Base-by-base conservation (phyloP, 768 basidiomycete genomes). In the Phlebiopsis flavidoalba region DNA sequence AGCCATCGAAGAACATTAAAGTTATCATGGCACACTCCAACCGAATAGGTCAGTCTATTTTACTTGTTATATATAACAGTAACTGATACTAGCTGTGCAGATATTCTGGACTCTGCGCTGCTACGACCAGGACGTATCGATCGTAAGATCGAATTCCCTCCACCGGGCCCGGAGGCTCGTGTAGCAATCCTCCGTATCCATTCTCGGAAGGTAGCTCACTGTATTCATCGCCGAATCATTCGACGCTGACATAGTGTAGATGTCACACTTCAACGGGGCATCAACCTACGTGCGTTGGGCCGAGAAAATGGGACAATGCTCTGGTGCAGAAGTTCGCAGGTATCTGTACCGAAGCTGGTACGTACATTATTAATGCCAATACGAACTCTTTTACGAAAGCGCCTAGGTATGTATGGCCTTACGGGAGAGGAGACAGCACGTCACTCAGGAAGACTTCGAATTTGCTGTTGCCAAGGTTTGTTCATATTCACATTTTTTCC, bases 221-320 rank as follows among this genome's bases (percentile, higher is more conserved):
- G 3, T 17, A 43, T 17, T 12, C 10, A 43, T 43, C 40, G 6
- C 26, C 3, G 26, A 6, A 31, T 6, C 26, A 31, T 19, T 53
- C n/a, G 22, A 24, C 53, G 19, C 43, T 59, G 58, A 48, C 26
- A 11, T 49, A 17, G 40, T 17, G 1, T 64, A 94, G 91, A 99
- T 98, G 96, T 98, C 94, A 0, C 79, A 0, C 79, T 98, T 33
- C 96, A 98, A 76, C 84, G 96, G 60, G 95, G 95, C 1, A 99
- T 99, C 74, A 95, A 99, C 76, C 82, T 98, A n/a, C 89, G 93
- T 15, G 87, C 89, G 1, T 80, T 99, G 2, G n/a, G 96, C 96
- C 0, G 96, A 98, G 73, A 98, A 99, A 82, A 99, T 98, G 96
- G 96, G 96, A 0, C 93, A 97, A 70, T 98, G 96, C 71, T 96